Evolutionary conservation across 2,329 filamentous ascomycete genomes (phyloP), one percentile per base, ranked within the genome.

Genomic region (Dactylonectria macrodidyma): DNA sequence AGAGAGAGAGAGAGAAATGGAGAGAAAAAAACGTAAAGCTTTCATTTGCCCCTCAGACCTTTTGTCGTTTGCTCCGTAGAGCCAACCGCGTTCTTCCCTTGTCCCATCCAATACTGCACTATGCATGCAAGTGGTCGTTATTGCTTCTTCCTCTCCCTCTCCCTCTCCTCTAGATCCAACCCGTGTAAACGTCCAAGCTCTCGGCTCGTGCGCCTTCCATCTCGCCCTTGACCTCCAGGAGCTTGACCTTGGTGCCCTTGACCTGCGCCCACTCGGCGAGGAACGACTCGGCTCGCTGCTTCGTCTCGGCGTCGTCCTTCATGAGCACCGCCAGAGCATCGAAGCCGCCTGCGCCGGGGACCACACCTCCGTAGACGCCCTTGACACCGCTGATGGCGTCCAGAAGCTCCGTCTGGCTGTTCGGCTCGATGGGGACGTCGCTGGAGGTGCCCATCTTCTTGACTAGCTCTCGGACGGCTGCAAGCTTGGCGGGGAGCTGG

Each of bases 341-440:
- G 77, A 93, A 98, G 0, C 96, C 96, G 10, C 96, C 96, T 0
- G 96, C 96, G 0, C 96, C 96, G 0, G 96, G 96, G 0, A 98
- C 96, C 0, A 98, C 94, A 0, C 95, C 96, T 1, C 95, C 95
- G 71, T 95, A 89, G 3, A 98, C 95, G 6, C 95, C 96, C 0
- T 92, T 87, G 1, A 98, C 83, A 4, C 74, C 77, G n/a, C 82
- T 88, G 65, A 95, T 86, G 10, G 90, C 93, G 81, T 99, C 93
- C 41, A 99, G 83, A 67, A 99, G 84, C 76, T 89, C 88, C 2
- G 94, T 97, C 86, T 99, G 96, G 73, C 92, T 91, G 48, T 85
- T 85, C 0, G 96, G 96, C 84, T 99, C 96, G 72, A 99, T 95
- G 3, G 95, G 95, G 8, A 97, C 95, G 1, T 86, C 90, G 59